phyloP scores from a whole-genome alignment of 768 basidiomycete species.

The Phylloporus sp. region DNA sequence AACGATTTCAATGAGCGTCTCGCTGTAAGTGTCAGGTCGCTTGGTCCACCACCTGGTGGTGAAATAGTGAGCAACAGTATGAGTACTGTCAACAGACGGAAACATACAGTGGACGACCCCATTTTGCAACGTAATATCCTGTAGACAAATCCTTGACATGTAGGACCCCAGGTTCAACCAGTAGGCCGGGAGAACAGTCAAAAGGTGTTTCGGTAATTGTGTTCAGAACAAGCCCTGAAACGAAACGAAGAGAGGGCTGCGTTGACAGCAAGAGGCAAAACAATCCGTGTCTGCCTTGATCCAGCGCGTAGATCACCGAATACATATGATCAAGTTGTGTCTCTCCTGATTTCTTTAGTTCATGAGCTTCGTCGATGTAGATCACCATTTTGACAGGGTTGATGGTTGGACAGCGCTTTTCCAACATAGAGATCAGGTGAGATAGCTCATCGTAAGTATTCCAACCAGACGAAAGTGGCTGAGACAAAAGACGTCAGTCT shows the following conservation, averaged over 20 bases:
- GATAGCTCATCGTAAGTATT: background rate
- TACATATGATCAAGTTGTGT: background rate
- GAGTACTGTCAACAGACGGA: background rate
- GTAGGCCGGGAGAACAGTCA: background rate
- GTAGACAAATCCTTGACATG: background rate
- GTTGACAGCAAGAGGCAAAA: background rate
- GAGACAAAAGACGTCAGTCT: no score
- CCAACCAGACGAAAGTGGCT: no score
- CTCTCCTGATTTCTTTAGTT: background rate
- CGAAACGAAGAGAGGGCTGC: background rate
- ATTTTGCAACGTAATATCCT: background rate
- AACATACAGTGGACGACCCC: background rate
- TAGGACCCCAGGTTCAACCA: background rate
- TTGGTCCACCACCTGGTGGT: background rate
- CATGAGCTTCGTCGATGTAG: background rate
- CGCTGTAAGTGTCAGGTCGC: background rate
- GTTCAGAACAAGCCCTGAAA: background rate
- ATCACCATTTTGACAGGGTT: background rate
- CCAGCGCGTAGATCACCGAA: background rate
- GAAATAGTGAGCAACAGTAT: background rate
- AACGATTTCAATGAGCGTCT: background rate
- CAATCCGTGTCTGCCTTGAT: no score
- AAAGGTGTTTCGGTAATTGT: background rate
- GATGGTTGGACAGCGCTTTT: background rate
- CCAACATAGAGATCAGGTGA: background rate